Evolutionary conservation across 768 basidiomycete species (phyloP).

Genomic region (Podaxis sp.): DNA sequence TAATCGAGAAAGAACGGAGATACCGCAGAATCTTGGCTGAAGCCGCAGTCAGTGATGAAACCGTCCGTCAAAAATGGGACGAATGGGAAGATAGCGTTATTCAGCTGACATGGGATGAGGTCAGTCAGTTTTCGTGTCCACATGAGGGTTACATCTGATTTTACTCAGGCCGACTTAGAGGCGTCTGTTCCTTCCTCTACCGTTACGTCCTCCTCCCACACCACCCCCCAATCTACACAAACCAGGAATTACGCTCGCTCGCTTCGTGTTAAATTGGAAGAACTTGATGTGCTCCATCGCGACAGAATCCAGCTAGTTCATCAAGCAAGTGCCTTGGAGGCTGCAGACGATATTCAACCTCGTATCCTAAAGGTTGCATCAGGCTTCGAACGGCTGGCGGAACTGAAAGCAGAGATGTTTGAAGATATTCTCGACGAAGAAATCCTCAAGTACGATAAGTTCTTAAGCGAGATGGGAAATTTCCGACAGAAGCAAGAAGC

Average conservation of each 20-base stretch:
- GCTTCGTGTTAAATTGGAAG: constrained; percentile 73
- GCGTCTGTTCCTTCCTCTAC: constrained; percentile 69
- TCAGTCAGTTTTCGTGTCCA: constrained; percentile 36
- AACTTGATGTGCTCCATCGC: constrained; percentile 70
- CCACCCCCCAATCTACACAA: constrained; percentile 40
- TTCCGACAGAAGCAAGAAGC: constrained; percentile 61
- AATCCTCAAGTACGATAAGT: constrained; percentile 78
- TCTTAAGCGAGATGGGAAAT: constrained; percentile 57
- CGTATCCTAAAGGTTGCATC: constrained; percentile 66
- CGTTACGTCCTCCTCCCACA: constrained; percentile 26
- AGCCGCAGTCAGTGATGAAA: constrained; percentile 73
- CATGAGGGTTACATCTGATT: neutral
- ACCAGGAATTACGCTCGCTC: constrained; percentile 68
- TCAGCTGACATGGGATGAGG: constrained; percentile 66
- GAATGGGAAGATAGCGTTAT: constrained; percentile 79
- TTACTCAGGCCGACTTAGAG: constrained; percentile 60
- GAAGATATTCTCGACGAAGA: constrained; percentile 80
- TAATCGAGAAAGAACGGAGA: constrained; percentile 67
- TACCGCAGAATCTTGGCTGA: constrained; percentile 72
- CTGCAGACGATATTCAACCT: constrained; percentile 71
- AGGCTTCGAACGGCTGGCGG: constrained; percentile 62
- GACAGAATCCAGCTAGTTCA: constrained; percentile 61
- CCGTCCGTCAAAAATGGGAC: constrained; percentile 82
- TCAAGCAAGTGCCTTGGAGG: constrained; percentile 60
- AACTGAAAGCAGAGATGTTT: constrained; percentile 85